Evolutionary conservation across 345 rosid genomes (phyloP).

Genomic region (Salix arbutifolia): DNA sequence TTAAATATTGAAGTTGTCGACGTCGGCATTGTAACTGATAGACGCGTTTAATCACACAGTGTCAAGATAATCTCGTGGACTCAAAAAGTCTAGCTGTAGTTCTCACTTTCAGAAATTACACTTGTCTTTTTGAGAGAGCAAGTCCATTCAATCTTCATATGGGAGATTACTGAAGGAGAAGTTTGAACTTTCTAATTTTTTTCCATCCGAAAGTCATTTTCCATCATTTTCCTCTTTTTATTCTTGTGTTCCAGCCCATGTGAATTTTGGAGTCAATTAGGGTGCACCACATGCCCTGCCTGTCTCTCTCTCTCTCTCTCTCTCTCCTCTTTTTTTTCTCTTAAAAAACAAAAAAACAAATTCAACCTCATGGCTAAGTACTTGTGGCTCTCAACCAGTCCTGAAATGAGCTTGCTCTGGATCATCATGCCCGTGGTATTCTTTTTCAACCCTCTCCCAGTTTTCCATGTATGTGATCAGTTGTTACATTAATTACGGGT

Average conservation of each 20-base stretch:
- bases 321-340: background rate
- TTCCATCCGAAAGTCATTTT: background rate
- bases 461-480: too few relatives aligned
- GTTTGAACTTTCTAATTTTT: background rate
- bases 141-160: background rate
- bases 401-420: too few relatives aligned
- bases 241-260: background rate
- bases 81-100: too few relatives aligned
- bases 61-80: too few relatives aligned
- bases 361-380: background rate
- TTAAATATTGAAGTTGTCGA: too few relatives aligned
- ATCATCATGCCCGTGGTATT: too few relatives aligned
- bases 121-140: background rate
- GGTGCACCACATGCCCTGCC: background rate
- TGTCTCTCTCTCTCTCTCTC: background rate
- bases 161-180: background rate
- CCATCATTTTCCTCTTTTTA: background rate
- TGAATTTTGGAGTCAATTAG: background rate
- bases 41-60: too few relatives aligned
- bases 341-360: too few relatives aligned
- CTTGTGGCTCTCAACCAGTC: background rate
- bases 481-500: too few relatives aligned
- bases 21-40: too few relatives aligned
- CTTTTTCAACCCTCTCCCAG: too few relatives aligned
- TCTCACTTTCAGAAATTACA: too few relatives aligned